Evolutionary conservation across 2,329 filamentous ascomycete genomes (phyloP).

Genomic region (Botrytis elliptica): DNA sequence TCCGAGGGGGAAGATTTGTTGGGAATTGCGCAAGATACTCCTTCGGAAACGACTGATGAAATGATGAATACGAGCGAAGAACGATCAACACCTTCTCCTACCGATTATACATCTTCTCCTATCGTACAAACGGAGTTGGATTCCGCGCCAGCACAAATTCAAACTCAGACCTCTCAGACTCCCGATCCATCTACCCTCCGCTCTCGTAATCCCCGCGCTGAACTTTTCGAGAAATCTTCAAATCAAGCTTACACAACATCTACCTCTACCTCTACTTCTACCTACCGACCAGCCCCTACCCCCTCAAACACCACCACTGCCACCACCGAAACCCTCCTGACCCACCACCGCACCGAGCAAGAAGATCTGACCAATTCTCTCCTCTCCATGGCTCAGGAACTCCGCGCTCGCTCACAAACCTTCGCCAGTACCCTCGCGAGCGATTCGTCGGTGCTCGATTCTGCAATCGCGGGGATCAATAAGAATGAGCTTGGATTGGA

Average conservation of each 20-base stretch:
- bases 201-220: conserved; percentile 26
- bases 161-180: conserved; percentile 8
- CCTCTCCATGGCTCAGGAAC: conserved; percentile 72
- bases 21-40: conserved; percentile 48
- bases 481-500: conserved; percentile 75
- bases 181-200: conserved; percentile 31
- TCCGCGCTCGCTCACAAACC: conserved; percentile 71
- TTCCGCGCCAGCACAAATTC: conserved; percentile 12
- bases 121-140: conserved; percentile 3
- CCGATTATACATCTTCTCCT: conserved; percentile 17
- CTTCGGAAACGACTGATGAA: conserved; percentile 42
- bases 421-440: conserved; percentile 71
- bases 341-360: conserved; percentile 77
- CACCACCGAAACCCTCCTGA: conserved; percentile 68
- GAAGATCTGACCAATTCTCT: conserved; percentile 79
- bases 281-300: conserved; percentile 26
- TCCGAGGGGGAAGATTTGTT: conserved; percentile 59
- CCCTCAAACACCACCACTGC: conserved; percentile 50
- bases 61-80: conserved; percentile 2
- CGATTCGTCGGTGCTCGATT: conserved; percentile 68
- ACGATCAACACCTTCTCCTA: conserved; percentile 24
- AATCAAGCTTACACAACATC: conserved; percentile 31
- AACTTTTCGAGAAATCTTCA: background rate
- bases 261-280: conserved; percentile 32
- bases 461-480: conserved; percentile 73